These are phyloP conservation scores for Phytopythium oedochilum DNA, from an alignment of 352 stramenopile genomes.

Conservation along the genomic window DNA sequence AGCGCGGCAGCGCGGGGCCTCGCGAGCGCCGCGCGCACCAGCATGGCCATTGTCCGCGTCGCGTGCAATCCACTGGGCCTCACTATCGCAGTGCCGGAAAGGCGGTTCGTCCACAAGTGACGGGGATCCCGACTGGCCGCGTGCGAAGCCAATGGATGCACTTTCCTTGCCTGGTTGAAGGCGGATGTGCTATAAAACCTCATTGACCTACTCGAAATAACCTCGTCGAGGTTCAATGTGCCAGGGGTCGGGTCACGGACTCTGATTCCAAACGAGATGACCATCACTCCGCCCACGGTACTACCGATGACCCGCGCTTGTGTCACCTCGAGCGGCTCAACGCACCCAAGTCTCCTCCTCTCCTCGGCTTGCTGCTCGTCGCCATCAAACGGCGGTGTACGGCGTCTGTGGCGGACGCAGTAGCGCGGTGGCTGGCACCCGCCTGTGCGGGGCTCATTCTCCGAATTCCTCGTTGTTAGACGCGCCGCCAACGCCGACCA, in stretches of 20 bases:
- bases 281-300: neutral
- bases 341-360: no score
- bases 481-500: neutral
- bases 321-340: no score
- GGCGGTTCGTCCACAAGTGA: neutral
- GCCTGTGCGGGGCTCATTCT: neutral
- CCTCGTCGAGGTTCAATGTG: neutral
- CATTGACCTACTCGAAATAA: neutral
- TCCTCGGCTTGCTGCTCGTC: no score
- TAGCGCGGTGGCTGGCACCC: neutral
- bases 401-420: neutral
- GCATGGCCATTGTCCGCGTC: conserved; percentile 6
- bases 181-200: neutral
- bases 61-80: neutral
- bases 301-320: neutral
- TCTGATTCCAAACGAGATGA: neutral
- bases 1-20: neutral
- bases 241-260: neutral
- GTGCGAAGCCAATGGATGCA: neutral
- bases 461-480: neutral
- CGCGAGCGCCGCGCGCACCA: neutral
- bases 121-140: neutral
- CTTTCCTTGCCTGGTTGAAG: neutral
- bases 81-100: neutral
- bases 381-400: conserved; percentile 1